Evolutionary conservation across 257 asterid genomes (phyloP), one percentile per base, ranked within the genome.

Genomic region (Petrea volubilis): DNA sequence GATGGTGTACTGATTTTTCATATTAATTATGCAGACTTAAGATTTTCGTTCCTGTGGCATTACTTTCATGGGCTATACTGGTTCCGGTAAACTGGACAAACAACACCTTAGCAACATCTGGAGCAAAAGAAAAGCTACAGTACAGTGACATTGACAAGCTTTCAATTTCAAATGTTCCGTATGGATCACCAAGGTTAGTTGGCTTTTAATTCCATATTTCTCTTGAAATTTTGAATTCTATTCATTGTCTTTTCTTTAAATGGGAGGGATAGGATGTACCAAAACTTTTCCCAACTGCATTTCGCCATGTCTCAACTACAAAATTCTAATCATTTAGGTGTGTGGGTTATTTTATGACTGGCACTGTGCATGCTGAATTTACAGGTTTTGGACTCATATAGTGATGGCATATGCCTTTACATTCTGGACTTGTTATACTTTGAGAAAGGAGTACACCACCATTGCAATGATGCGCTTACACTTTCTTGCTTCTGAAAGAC

Each of bases 71-170:
- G 92, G 79, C 97, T 25, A 69, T 95, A 64, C 83, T 95, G 71
- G 96, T 95, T 46, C 99, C 99, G 4, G 96, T 95, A 44, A 92
- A 95, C 87, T 90, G 94, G 96, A 92, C 98, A 43, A 95, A 92
- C 81, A 76, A 76, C 84, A 88, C 97, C 60, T 81, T 95, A 67
- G 86, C 38, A 14, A 70, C 57, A 71, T 71, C 95, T 56, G 67
- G 72, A 46, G 88, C 87, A 43, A 77, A 71, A 17, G 78, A 78
- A 24, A 76, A 79, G 58, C 60, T 85, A 44, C 71, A 83, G 69
- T 92, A 69, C 71, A 90, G 92, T 72, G 77, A 84, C 79, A 85
- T 95, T 36, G 99, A 95, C 86, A 88, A 88, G 84, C 99, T 95
- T 67, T 92, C 99, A 14, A 87, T 95, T 68, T 90, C 98, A 34